Evolutionary conservation across 176 grass and related monocot genomes (phyloP).

Genomic region (Hyparrhenia diplandra): DNA sequence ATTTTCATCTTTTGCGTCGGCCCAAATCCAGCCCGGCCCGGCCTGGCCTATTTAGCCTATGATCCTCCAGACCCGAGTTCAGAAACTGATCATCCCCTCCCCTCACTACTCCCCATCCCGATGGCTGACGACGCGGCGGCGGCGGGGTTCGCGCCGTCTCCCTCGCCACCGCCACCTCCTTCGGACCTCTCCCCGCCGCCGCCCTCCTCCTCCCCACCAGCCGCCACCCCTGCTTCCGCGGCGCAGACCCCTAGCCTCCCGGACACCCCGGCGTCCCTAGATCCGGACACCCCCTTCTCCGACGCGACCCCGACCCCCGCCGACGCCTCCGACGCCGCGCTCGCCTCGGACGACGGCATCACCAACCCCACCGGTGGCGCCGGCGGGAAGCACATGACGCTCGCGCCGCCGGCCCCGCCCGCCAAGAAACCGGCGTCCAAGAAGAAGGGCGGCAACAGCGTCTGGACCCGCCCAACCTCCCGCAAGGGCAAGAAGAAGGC

Average conservation of each 20-base stretch:
- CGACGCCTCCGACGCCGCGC: slow-evolving; percentile 34
- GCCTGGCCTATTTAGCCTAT: too few species aligned
- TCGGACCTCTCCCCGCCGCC: not conserved
- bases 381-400: slow-evolving; percentile 30
- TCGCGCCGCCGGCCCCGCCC: slow-evolving; percentile 28
- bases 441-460: slow-evolving; percentile 68
- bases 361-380: slow-evolving; percentile 31
- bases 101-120: too few species aligned
- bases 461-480: slow-evolving; percentile 72
- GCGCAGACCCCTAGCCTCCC: slow-evolving; percentile 28
- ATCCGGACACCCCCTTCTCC: slow-evolving; percentile 34
- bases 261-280: slow-evolving; percentile 35
- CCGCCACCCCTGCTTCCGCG: slow-evolving; percentile 12
- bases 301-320: slow-evolving; percentile 12
- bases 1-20: too few species aligned
- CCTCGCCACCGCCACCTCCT: too few species aligned
- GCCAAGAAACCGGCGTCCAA: slow-evolving; percentile 62
- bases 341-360: slow-evolving; percentile 23
- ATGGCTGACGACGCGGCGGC: too few species aligned
- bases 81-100: too few species aligned
- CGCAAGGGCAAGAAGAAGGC: slow-evolving; percentile 94
- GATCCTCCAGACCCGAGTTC: too few species aligned
- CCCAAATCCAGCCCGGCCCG: too few species aligned
- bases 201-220: not conserved
- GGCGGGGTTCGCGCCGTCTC: too few species aligned